Evolutionary conservation across 345 rosid genomes (phyloP).

Genomic region (Chamaenerion angustifolium): DNA sequence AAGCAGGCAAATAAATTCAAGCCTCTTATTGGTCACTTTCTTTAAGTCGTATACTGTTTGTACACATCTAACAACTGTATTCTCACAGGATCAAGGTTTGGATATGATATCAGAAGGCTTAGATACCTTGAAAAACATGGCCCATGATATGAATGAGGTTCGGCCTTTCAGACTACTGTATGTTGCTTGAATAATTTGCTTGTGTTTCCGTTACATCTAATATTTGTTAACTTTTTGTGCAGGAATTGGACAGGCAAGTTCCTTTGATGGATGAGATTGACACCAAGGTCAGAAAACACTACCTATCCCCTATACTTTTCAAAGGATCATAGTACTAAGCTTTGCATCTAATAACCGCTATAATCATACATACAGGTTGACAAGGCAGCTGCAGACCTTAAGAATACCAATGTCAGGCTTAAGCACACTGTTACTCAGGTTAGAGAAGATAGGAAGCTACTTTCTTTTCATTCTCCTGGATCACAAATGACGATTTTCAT

Average conservation of each 20-base stretch:
- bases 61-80: too few relatives aligned
- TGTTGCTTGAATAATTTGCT: background rate
- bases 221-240: conserved; percentile 10
- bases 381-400: conserved; percentile 78
- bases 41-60: too few relatives aligned
- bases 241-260: conserved; percentile 92
- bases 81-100: conserved; percentile 79
- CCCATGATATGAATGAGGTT: conserved; percentile 94
- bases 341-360: background rate
- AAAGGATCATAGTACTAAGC: too few relatives aligned
- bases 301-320: too few relatives aligned
- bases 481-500: conserved; percentile 10
- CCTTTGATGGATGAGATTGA: conserved; percentile 97
- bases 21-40: too few relatives aligned
- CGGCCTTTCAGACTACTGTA: conserved; percentile 2
- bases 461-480: conserved; percentile 2
- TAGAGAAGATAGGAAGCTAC: conserved; percentile 5
- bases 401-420: conserved; percentile 88
- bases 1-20: conserved; percentile 49
- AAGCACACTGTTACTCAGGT: conserved; percentile 93
- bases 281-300: conserved; percentile 40
- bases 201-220: conserved; percentile 2
- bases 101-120: conserved; percentile 86
- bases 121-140: conserved; percentile 89
- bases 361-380: conserved; percentile 46